phyloP scores from a whole-genome alignment of 495 filamentous ascomycete genomes.

The Glarea lozoyensis region DNA sequence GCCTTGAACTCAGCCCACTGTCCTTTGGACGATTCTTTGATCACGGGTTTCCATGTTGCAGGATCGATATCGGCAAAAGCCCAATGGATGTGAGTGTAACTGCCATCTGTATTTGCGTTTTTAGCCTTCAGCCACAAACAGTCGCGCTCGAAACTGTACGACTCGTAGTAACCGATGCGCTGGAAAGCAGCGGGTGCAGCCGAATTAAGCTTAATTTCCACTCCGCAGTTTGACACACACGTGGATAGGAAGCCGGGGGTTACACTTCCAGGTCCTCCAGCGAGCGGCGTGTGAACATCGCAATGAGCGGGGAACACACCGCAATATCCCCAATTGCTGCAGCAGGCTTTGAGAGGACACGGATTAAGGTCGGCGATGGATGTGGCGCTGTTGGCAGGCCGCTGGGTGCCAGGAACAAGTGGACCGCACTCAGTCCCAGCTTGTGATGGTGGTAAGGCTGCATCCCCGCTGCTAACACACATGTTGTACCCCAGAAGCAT shows the following conservation, averaged over 20 bases:
- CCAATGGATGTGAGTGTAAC: constrained; percentile 37
- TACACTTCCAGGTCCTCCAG: constrained; percentile 27
- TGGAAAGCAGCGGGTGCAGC: constrained; percentile 8
- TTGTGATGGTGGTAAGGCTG: constrained; percentile 35
- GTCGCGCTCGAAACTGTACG: constrained; percentile 18
- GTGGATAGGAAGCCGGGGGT: constrained; percentile 20
- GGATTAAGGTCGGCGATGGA: constrained; percentile 16
- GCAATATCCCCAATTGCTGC: constrained; percentile 36
- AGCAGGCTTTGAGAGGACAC: constrained; percentile 25
- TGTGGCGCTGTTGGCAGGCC: constrained; percentile 5
- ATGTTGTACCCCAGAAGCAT: constrained; percentile 26
- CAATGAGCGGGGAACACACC: constrained; percentile 42
- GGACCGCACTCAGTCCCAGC: constrained; percentile 37
- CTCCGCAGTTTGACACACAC: constrained; percentile 27
- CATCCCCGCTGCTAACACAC: constrained; percentile 37
- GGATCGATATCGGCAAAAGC: constrained; percentile 30
- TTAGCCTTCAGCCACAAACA: constrained; percentile 19
- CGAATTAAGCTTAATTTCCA: constrained; percentile 15
- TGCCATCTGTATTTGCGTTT: constrained; percentile 5
- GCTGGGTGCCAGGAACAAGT: constrained; percentile 26
- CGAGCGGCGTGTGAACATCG: constrained; percentile 21
- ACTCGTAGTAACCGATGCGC: constrained; percentile 26
- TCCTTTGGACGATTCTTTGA: constrained; percentile 14
- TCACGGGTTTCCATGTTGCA: constrained; percentile 18
- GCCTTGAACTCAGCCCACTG: constrained; percentile 19